phyloP scores from a whole-genome alignment of 257 asterid genomes.

The Primulina huaijiensis region DNA sequence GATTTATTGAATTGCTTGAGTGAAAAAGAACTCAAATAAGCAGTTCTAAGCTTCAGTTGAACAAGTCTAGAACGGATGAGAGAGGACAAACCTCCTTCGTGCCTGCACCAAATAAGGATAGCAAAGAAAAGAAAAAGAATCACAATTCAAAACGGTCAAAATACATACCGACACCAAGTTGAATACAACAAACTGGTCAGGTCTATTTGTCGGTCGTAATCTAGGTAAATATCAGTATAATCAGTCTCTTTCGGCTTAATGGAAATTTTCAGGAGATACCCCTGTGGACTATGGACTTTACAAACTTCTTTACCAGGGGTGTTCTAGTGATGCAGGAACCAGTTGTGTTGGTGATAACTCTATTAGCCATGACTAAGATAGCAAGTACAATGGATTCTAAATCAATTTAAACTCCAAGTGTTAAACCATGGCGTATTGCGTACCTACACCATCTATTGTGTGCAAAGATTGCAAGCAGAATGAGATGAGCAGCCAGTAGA shows the following conservation, averaged over 20 bases:
- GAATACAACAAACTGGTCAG: background rate
- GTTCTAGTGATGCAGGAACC: background rate
- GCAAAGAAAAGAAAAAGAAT: background rate
- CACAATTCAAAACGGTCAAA: background rate
- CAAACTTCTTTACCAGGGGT: background rate
- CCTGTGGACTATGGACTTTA: background rate
- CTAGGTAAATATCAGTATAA: background rate
- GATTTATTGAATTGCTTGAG: slow-evolving; percentile 25
- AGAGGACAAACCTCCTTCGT: slow-evolving; percentile 70
- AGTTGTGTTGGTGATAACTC: background rate
- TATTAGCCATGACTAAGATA: background rate
- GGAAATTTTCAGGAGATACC: background rate
- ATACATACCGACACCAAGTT: background rate
- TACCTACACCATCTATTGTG: slow-evolving; percentile 54
- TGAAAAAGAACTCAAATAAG: slow-evolving; percentile 36
- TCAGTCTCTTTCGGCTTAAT: background rate
- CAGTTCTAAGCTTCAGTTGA: slow-evolving; percentile 37
- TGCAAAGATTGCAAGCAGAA: slow-evolving; percentile 38
- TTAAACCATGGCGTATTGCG: background rate
- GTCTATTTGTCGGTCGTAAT: background rate
- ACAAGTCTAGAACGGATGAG: slow-evolving; percentile 43
- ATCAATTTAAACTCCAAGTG: background rate
- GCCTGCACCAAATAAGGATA: slow-evolving; percentile 47
- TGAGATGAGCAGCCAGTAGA: slow-evolving; percentile 46
- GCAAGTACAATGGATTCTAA: background rate